Evolutionary conservation across 2,329 filamentous ascomycete species (phyloP), one percentile per base, ranked within the genome.

Genomic region (Trichoderma sp.): DNA sequence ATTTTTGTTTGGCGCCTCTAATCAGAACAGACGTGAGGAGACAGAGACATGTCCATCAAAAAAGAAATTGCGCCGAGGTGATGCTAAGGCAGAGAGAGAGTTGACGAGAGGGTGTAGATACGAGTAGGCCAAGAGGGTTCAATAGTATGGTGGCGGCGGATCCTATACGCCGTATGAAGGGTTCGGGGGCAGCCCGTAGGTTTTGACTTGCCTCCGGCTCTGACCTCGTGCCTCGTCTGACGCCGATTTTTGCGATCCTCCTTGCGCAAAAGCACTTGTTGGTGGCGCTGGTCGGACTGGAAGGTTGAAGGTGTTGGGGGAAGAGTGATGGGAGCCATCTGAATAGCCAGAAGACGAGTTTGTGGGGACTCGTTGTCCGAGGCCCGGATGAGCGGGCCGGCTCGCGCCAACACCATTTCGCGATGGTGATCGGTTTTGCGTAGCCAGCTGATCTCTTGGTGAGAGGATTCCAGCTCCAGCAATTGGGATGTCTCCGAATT

Each of bases 401-500:
- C 84, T 75, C 74, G 82, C 84, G 74, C 81, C 80, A 70, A 81
- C 77, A 58, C 87, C 85, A 73, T 85, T 85, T 74, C 86, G 83
- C 73, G 86, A 85, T 47, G 87, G 86, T 51, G 87, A 88, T 76
- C 86, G 84, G 77, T 81, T 85, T 74, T 84, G 81, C 73, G 84
- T 83, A 68, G 78, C 78, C 76, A 82, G 80, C 74, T 84, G 83
- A 74, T 89, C 86, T 76, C 84, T 84, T 71, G 88, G 88, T 51
- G 87, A 87, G 73, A 86, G 81, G 75, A 89, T 87, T 36, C 82
- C 82, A 71, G 85, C 86, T 36, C 87, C 87, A 65, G 84, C 87
- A 73, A 93, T 89, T 51, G 90, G 90, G 72, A 93, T 93, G 76
- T 93, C 90, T 72, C 90, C 91, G 69, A 91, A 92, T 12, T 90